Base-by-base conservation (phyloP, 106 monocot species). In the Dendrobium officinale region DNA sequence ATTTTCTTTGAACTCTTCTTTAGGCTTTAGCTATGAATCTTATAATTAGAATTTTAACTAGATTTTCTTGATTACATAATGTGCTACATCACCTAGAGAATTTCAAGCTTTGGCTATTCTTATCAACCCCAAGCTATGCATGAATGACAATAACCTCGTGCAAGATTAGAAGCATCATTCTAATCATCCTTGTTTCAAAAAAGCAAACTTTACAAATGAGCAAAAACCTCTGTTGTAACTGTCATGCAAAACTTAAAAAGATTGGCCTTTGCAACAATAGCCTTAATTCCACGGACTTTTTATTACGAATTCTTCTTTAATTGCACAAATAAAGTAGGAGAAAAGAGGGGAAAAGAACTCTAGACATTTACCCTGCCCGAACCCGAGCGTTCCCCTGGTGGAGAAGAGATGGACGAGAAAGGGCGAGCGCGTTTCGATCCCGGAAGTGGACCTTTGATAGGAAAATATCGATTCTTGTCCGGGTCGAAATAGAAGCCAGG, bases 381-480 rank as follows among this genome's bases (percentile, higher is more conserved):
- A 45, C 5, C 41, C n/a, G 55, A 24, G 45, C 24, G 17, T 45
- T 58, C 76, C 5, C 5, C 61, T 0, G 29, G 13, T 26, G 19
- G 2, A 48, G 76, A 51, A 76, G 79, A 70, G 18, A 80, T 18
- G 48, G 84, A 9, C 40, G 81, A 78, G 4, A 84, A 72, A 83
- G 51, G 10, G 29, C 73, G 26, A 26, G 73, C 67, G 9, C 80
- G 77, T 45, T 81, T 93, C 37, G 80, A 77, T 42, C 94, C 92
- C 7, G 94, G 94, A 22, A 94, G 83, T 0, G 90, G 92, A 4
- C 92, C 92, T 88, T 89, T 90, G 82, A 89, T 80, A 6, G 88
- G 92, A 42, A 97, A 97, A 86, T 97, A 94, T 18, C 96, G 90
- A 56, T 97, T 94, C 80, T 90, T 97, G 54, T 90, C 85, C 24